A percentile compares a stretch with the other conserved stretches of the same genome.
Conservation (phyloP, 306 rosid genomes). For the Geum urbanum region DNA sequence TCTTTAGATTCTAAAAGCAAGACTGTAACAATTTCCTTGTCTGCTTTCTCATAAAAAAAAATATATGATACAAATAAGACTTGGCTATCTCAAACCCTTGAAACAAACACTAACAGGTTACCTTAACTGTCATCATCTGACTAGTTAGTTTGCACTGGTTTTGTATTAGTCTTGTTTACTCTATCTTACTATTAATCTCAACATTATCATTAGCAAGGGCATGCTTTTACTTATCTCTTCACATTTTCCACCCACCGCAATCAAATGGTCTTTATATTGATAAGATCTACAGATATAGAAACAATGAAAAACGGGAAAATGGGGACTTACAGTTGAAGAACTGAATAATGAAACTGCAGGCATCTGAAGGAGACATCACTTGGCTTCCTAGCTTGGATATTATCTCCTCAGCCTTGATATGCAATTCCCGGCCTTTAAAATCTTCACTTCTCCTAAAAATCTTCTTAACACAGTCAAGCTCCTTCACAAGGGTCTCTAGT, state of each 20-base stretch:
- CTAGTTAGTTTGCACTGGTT: background rate
- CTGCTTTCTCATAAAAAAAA: background rate
- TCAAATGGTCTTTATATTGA: background rate
- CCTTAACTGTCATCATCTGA: background rate
- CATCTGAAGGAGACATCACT: conserved; percentile 70
- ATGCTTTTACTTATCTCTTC: background rate
- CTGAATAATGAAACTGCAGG: conserved; percentile 72
- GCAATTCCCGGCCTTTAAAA: conserved; percentile 82
- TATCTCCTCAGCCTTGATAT: conserved; percentile 61
- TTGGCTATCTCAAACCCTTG: background rate
- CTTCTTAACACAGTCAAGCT: conserved; percentile 83
- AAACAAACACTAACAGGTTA: background rate
- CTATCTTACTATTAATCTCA: background rate
- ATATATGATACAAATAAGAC: background rate
- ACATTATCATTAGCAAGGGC: background rate
- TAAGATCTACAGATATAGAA: too few species aligned
- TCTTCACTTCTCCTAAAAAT: conserved; percentile 86
- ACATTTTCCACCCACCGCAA: background rate
- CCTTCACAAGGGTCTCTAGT: conserved; percentile 70
- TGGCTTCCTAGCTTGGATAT: conserved; percentile 61
- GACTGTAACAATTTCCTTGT: background rate
- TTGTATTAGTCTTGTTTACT: background rate
- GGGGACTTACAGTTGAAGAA: conserved; percentile 77
- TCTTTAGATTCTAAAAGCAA: background rate
- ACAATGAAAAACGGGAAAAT: background rate